A percentile compares a stretch with the other conserved stretches of the same genome.
phyloP scores from a whole-genome alignment of 1,284 basidiomycete species.

The Ceratobasidium sp. region DNA sequence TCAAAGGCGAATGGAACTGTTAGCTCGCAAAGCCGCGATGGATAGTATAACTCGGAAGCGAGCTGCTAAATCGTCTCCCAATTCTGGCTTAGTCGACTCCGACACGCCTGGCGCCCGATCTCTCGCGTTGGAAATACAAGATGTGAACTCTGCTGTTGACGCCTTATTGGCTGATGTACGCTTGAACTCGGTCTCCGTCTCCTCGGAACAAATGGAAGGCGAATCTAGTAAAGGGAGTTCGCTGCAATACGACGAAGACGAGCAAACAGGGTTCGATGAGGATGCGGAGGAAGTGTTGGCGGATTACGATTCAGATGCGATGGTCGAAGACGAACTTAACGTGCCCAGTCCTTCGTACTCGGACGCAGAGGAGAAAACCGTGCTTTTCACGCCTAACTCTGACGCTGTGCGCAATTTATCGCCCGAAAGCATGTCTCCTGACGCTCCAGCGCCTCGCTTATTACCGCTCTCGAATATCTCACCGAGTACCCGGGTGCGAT shows the following conservation, averaged over 20 bases:
- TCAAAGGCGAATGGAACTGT: slow-evolving; percentile 76
- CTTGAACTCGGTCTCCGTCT: slow-evolving; percentile 57
- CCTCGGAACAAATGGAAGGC: slow-evolving; percentile 73
- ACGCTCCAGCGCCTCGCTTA: slow-evolving; percentile 8
- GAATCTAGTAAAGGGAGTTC: slow-evolving; percentile 68
- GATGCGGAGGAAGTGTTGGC: slow-evolving; percentile 13
- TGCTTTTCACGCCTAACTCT: neutral
- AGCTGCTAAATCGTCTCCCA: slow-evolving; percentile 41
- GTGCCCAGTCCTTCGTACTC: slow-evolving; percentile 26
- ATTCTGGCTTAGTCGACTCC: neutral
- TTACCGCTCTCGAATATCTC: slow-evolving; percentile 6
- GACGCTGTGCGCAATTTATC: neutral
- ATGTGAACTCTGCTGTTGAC: slow-evolving; percentile 40
- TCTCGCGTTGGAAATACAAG: slow-evolving; percentile 14
- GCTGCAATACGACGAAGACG: neutral
- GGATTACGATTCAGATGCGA: slow-evolving; percentile 43
- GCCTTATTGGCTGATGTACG: slow-evolving; percentile 44
- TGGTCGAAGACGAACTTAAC: slow-evolving; percentile 41
- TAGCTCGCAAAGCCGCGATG: slow-evolving; percentile 79
- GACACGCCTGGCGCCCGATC: neutral
- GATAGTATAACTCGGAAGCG: slow-evolving; percentile 72
- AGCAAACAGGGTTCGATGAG: neutral
- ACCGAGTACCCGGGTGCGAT: slow-evolving; percentile 14
- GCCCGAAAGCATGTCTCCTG: slow-evolving; percentile 7
- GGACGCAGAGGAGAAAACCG: slow-evolving; percentile 11